Evolutionary conservation across 257 asterid genomes (phyloP).

Genomic region (Solanum pimpinellifolium): DNA sequence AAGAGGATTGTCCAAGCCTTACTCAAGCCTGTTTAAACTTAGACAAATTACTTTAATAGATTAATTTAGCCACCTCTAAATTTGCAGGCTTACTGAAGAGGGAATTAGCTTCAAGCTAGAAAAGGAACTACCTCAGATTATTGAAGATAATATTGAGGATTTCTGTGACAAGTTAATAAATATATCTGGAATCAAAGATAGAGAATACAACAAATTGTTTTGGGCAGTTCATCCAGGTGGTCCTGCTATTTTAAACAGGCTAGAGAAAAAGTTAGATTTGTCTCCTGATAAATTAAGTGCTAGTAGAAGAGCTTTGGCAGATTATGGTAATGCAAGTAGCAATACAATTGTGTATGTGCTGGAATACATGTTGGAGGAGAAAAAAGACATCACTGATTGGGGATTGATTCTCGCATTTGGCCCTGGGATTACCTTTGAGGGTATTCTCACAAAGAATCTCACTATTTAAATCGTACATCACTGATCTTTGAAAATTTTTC

Average conservation of each 20-base stretch:
- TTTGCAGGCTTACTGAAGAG: constrained; percentile 55
- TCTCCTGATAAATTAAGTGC: constrained; percentile 58
- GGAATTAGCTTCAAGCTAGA: constrained; percentile 84
- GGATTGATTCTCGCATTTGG: constrained; percentile 89
- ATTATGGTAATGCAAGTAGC: constrained; percentile 91
- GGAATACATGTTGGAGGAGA: constrained; percentile 72
- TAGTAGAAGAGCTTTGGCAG: constrained; percentile 72
- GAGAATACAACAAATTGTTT: constrained; percentile 53
- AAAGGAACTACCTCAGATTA: constrained; percentile 67
- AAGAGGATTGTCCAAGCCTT: too few relatives aligned
- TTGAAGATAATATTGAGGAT: constrained; percentile 57
- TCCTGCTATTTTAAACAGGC: constrained; percentile 71
- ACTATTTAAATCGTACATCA: constrained; percentile 3
- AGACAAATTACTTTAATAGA: background rate
- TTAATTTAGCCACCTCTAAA: background rate
- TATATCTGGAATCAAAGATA: constrained; percentile 10
- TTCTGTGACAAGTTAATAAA: constrained; percentile 58
- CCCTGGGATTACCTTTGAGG: constrained; percentile 94
- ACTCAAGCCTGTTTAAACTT: background rate
- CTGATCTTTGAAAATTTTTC: background rate
- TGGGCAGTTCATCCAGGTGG: constrained; percentile 99
- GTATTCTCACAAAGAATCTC: constrained; percentile 71
- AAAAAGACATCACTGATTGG: constrained; percentile 32
- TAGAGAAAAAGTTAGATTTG: constrained; percentile 66
- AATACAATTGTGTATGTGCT: constrained; percentile 83